Evolutionary conservation across 1,284 basidiomycete species (phyloP).

Genomic region (Fistulinella cinereoalba): DNA sequence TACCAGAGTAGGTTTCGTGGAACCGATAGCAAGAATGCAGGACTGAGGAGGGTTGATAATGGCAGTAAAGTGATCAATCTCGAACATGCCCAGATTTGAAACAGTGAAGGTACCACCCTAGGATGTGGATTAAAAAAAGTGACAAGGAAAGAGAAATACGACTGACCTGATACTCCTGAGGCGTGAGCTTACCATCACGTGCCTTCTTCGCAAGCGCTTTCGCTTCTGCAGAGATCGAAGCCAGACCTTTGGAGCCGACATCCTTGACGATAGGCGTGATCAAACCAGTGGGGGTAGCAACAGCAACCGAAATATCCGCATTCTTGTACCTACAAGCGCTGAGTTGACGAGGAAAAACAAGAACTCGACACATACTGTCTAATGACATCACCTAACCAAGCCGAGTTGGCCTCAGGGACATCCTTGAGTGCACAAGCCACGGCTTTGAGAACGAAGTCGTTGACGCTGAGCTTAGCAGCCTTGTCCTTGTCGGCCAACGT

Average conservation of each 20-base stretch:
- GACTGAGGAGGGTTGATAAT: slow-evolving; percentile 99
- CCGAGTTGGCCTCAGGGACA: slow-evolving; percentile 97
- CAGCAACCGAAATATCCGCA: slow-evolving; percentile 95
- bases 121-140: slow-evolving; percentile 3
- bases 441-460: slow-evolving; percentile 98
- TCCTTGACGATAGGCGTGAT: slow-evolving; percentile 98
- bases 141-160: background rate
- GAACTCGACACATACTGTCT: slow-evolving; percentile 66
- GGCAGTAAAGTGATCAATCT: slow-evolving; percentile 93
- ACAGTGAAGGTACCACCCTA: slow-evolving; percentile 98
- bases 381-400: slow-evolving; percentile 96
- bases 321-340: slow-evolving; percentile 76
- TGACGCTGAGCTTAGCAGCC: slow-evolving; percentile 90
- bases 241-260: slow-evolving; percentile 88
- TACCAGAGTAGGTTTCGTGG: slow-evolving; percentile 84
- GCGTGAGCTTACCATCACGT: slow-evolving; percentile 93
- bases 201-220: slow-evolving; percentile 95
- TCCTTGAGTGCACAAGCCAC: slow-evolving; percentile 87
- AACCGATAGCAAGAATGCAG: slow-evolving; percentile 95
- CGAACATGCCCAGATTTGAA: slow-evolving; percentile 99
- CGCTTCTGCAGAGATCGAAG: slow-evolving; percentile 88
- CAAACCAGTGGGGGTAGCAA: slow-evolving; percentile 93
- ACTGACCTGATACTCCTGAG: slow-evolving; percentile 91
- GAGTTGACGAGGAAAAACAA: background rate
- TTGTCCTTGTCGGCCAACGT: slow-evolving; percentile 81